phyloP scores from a whole-genome alignment of 2,329 filamentous ascomycete species.

The Orbilia oligospora region DNA sequence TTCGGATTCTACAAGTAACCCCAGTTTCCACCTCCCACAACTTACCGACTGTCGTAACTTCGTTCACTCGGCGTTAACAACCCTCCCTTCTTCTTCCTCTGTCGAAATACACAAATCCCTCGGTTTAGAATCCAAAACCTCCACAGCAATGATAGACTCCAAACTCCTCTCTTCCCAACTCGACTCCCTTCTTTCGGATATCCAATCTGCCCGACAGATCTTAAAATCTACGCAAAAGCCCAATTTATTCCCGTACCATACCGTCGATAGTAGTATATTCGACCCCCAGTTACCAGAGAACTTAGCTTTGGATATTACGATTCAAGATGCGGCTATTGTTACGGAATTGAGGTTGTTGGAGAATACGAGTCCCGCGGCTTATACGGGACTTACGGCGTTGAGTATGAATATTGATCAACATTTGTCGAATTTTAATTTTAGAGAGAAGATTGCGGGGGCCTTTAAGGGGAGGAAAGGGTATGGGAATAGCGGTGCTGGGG shows the following conservation, averaged over 20 bases:
- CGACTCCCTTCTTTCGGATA: slow-evolving; percentile 37
- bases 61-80: slow-evolving; percentile 59
- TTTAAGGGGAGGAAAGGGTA: slow-evolving; percentile 56
- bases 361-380: slow-evolving; percentile 66
- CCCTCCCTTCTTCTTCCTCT: slow-evolving; percentile 61
- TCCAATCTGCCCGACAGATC: slow-evolving; percentile 52
- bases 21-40: slow-evolving; percentile 62
- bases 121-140: slow-evolving; percentile 70
- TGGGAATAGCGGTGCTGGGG: slow-evolving; percentile 27
- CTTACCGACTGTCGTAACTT: slow-evolving; percentile 63
- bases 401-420: slow-evolving; percentile 47
- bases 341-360: slow-evolving; percentile 80
- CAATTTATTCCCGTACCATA: slow-evolving; percentile 65
- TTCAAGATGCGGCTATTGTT: slow-evolving; percentile 79
- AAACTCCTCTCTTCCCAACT: slow-evolving; percentile 61
- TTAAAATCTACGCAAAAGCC: slow-evolving; percentile 63
- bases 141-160: slow-evolving; percentile 69
- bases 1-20: slow-evolving; percentile 71
- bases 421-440: slow-evolving; percentile 60
- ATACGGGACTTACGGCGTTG: slow-evolving; percentile 39
- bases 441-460: slow-evolving; percentile 62
- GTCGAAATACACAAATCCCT: slow-evolving; percentile 66
- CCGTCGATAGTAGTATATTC: slow-evolving; percentile 69
- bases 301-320: slow-evolving; percentile 80
- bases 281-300: slow-evolving; percentile 75